Evolutionary conservation across 2,329 filamentous ascomycete genomes (phyloP).

Genomic region (Lasiodiplodia hormozganensis): DNA sequence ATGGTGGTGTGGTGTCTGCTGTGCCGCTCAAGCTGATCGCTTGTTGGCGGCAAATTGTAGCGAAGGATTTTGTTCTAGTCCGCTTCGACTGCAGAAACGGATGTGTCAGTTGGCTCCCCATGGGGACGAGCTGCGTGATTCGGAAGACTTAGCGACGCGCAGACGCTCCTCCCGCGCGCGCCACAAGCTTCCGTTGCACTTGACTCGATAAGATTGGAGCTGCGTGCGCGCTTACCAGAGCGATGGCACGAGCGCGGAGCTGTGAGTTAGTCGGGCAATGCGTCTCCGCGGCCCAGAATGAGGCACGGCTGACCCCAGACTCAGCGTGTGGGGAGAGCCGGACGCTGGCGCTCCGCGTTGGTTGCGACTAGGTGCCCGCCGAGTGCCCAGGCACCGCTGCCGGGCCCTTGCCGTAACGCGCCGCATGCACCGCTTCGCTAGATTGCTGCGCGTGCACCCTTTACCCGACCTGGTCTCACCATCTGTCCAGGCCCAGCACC

Average conservation of each 20-base stretch:
- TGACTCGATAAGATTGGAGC: conserved; percentile 16
- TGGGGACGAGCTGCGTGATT: not conserved
- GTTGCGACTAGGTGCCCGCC: not conserved
- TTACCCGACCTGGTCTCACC: conserved; percentile 17
- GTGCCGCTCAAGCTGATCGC: not conserved
- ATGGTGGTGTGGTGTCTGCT: not conserved
- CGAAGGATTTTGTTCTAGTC: conserved; percentile 14
- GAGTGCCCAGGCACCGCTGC: not conserved
- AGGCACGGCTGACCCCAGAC: conserved; percentile 13
- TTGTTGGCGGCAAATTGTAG: not conserved
- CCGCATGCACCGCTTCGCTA: not conserved
- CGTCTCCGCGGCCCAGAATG: not conserved
- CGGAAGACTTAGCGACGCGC: not conserved
- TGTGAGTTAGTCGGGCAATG: not conserved
- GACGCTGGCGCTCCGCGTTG: conserved; percentile 13
- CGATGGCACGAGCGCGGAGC: not conserved
- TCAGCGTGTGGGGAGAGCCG: conserved; percentile 1
- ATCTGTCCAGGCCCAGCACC: not conserved
- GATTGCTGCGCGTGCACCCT: not conserved
- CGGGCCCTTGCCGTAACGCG: not conserved
- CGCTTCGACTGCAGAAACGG: conserved; percentile 6
- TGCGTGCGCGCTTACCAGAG: not conserved
- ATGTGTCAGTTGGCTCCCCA: conserved; percentile 6
- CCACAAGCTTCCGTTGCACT: not conserved
- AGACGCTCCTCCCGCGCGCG: not conserved